These are phyloP conservation scores for Calonectria montana DNA, from an alignment of 2,329 filamentous ascomycete genomes.

Conservation along the genomic window DNA sequence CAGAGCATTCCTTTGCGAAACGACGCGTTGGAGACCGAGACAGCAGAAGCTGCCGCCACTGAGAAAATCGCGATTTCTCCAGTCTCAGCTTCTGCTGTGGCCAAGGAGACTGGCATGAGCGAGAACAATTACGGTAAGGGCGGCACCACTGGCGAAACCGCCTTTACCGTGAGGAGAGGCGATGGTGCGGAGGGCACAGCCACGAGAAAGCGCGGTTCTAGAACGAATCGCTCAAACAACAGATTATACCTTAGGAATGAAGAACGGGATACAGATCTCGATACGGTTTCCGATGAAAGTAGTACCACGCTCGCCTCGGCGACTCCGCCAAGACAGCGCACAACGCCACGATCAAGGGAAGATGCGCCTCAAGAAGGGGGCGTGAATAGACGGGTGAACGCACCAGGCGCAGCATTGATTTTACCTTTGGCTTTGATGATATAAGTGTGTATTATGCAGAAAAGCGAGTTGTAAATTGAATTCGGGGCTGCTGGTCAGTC, in stretches of 20 bases:
- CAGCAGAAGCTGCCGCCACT: neutral
- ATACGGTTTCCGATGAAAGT: neutral
- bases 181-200: neutral
- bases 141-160: neutral
- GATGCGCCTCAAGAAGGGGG: neutral
- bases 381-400: neutral
- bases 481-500: neutral
- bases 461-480: neutral
- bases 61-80: neutral
- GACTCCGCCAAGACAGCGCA: neutral
- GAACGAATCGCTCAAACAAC: neutral
- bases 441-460: neutral
- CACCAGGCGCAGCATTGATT: neutral
- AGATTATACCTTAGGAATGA: too few relatives aligned
- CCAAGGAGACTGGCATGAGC: neutral
- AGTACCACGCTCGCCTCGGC: neutral
- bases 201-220: neutral
- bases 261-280: neutral
- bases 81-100: neutral
- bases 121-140: neutral
- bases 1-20: slow-evolving; percentile 18
- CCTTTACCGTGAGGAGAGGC: too few relatives aligned
- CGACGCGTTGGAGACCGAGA: neutral
- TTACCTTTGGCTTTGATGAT: slow-evolving; percentile 5
- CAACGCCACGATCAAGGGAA: neutral